Percentiles rank a stretch among this genome's conserved stretches.
These are phyloP conservation scores for Suillus paluster DNA, from an alignment of 768 basidiomycete genomes.

Conservation along the genomic window DNA sequence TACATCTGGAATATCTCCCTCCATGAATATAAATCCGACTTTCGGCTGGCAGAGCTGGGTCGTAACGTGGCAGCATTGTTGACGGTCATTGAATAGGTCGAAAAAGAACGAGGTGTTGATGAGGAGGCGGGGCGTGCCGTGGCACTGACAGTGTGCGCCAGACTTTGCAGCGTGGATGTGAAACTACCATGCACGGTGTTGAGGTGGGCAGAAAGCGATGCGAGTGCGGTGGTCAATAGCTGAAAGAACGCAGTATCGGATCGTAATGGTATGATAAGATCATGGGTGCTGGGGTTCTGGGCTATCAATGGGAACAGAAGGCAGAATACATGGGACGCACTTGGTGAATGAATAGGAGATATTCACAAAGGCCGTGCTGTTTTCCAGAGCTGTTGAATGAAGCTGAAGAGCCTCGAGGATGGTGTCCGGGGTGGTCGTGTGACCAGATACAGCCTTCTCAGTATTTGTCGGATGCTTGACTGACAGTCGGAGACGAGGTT, in stretches of 20 bases:
- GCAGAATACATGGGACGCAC: background rate
- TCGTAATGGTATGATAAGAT: constrained; percentile 77
- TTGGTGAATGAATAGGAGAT: background rate
- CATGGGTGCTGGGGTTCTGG: constrained; percentile 30
- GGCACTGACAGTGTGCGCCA: constrained; percentile 44
- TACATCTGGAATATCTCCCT: constrained; percentile 89
- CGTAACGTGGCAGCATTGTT: constrained; percentile 37
- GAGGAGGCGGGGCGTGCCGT: constrained; percentile 38
- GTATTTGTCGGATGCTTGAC: constrained; percentile 29
- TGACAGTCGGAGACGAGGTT: constrained; percentile 62
- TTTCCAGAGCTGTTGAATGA: constrained; percentile 2
- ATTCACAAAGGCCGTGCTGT: background rate
- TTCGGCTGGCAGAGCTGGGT: constrained; percentile 38
- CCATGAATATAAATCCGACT: constrained; percentile 82
- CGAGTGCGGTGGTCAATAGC: constrained; percentile 64
- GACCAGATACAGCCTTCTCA: constrained; percentile 7
- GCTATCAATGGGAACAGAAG: background rate
- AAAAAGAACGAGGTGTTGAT: constrained; percentile 34
- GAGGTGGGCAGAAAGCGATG: constrained; percentile 58
- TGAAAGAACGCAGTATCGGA: constrained; percentile 83
- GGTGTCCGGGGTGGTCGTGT: constrained; percentile 15
- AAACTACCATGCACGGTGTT: constrained; percentile 55
- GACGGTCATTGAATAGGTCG: constrained; percentile 32
- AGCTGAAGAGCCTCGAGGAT: constrained; percentile 15
- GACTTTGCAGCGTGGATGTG: constrained; percentile 46